Conservation (phyloP, 208 protist genomes). For the Balamuthia mandrillaris region DNA sequence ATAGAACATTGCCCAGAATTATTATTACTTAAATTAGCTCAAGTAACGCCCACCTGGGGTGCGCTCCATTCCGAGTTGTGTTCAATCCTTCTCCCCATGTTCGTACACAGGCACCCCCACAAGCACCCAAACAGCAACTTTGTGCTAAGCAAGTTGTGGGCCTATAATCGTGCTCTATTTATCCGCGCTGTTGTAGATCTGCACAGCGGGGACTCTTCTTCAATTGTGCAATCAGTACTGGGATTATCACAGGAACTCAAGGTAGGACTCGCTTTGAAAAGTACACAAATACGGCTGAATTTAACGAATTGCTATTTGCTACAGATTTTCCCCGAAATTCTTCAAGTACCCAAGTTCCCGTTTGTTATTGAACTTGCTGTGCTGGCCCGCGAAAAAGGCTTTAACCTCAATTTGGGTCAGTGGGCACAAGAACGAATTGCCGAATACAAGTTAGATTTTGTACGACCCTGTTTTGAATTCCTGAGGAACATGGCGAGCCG, state of each 20-base stretch:
- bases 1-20: constrained; percentile 69
- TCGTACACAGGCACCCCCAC: constrained; percentile 48
- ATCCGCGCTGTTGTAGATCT: constrained; percentile 62
- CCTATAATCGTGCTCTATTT: constrained; percentile 48
- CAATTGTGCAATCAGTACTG: no score
- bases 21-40: constrained; percentile 55
- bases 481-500: no score
- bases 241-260: constrained; percentile 67
- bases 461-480: neutral
- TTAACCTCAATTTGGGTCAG: constrained; percentile 71
- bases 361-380: constrained; percentile 73
- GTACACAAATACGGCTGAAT: neutral
- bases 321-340: constrained; percentile 52
- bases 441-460: constrained; percentile 16
- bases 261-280: neutral
- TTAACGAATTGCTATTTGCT: neutral
- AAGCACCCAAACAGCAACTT: constrained; percentile 55
- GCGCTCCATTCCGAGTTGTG: constrained; percentile 56
- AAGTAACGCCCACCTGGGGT: constrained; percentile 42
- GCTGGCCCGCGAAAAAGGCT: constrained; percentile 69
- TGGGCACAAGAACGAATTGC: constrained; percentile 62
- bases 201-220: constrained; percentile 54
- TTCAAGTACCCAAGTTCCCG: constrained; percentile 52
- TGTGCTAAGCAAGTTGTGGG: constrained; percentile 65
- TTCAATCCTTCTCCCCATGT: constrained; percentile 41